Evolutionary conservation across 2,329 filamentous ascomycete genomes (phyloP).

Genomic region (Beauveria varroae): DNA sequence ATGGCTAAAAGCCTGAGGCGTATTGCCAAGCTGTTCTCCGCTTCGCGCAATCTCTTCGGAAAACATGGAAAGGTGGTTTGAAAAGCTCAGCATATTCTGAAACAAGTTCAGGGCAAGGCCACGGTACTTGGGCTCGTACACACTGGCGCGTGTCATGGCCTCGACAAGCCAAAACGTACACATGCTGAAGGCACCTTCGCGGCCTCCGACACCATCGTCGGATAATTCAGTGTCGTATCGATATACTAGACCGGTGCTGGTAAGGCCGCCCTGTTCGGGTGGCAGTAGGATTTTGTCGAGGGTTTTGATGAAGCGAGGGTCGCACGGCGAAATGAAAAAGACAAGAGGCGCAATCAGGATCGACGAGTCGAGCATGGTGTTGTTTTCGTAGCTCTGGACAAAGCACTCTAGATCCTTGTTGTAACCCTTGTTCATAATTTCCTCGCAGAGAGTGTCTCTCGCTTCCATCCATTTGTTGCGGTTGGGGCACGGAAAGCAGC

Average conservation of each 20-base stretch:
- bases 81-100: slow-evolving; percentile 70
- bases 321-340: slow-evolving; percentile 72
- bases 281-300: slow-evolving; percentile 64
- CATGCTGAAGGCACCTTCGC: slow-evolving; percentile 73
- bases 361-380: slow-evolving; percentile 63
- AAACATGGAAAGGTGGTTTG: slow-evolving; percentile 72
- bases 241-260: slow-evolving; percentile 67
- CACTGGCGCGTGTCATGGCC: slow-evolving; percentile 61
- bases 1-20: slow-evolving; percentile 72
- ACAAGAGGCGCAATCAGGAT: slow-evolving; percentile 71
- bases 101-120: slow-evolving; percentile 59
- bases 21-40: slow-evolving; percentile 73
- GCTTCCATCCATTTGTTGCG: slow-evolving; percentile 57
- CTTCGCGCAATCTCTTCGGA: slow-evolving; percentile 69
- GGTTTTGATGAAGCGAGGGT: slow-evolving; percentile 66
- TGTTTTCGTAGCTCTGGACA: slow-evolving; percentile 68
- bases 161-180: slow-evolving; percentile 80
- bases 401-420: slow-evolving; percentile 63
- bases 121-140: slow-evolving; percentile 59
- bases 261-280: slow-evolving; percentile 68
- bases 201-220: slow-evolving; percentile 66
- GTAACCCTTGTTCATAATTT: slow-evolving; percentile 71
- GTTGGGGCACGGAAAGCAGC: slow-evolving; percentile 68
- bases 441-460: slow-evolving; percentile 63
- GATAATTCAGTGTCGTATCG: slow-evolving; percentile 63